Evolutionary conservation across 345 rosid species (phyloP).

Genomic region (Carallia pectinifolia): DNA sequence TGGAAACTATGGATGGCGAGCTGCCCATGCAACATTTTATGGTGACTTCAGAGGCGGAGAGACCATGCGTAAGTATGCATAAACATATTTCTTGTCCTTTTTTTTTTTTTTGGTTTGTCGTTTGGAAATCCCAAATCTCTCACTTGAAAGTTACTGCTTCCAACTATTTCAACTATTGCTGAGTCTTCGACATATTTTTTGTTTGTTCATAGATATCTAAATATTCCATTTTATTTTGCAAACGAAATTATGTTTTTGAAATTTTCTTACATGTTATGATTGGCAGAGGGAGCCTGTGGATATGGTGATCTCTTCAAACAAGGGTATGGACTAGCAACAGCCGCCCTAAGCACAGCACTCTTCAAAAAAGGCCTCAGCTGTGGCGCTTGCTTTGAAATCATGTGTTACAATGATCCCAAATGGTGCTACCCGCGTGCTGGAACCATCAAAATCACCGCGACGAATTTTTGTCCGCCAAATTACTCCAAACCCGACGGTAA

Average conservation of each 20-base stretch:
- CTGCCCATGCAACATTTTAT: slow-evolving; percentile 52
- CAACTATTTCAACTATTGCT: no score
- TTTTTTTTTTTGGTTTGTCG: background rate
- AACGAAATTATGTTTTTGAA: no score
- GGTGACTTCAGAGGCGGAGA: slow-evolving; percentile 42
- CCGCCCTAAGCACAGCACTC: slow-evolving; percentile 66
- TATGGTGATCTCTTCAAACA: slow-evolving; percentile 53
- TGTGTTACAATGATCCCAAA: slow-evolving; percentile 43
- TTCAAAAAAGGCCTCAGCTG: slow-evolving; percentile 58
- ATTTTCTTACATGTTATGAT: background rate
- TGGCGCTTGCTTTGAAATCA: slow-evolving; percentile 64
- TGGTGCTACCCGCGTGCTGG: slow-evolving; percentile 35
- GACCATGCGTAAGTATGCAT: slow-evolving; percentile 39
- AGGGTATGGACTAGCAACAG: slow-evolving; percentile 57
- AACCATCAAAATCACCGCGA: slow-evolving; percentile 50
- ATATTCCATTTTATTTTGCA: no score
- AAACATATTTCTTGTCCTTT: background rate
- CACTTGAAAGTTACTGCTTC: no score
- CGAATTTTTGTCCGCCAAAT: slow-evolving; percentile 60
- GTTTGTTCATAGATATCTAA: no score
- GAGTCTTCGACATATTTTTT: background rate
- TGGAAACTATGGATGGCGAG: slow-evolving; percentile 19
- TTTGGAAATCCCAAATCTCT: no score
- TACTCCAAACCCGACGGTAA: slow-evolving; percentile 13
- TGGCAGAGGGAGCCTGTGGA: slow-evolving; percentile 72